phyloP scores from a whole-genome alignment of 352 stramenopile species.

The Globisporangium emineosum region DNA sequence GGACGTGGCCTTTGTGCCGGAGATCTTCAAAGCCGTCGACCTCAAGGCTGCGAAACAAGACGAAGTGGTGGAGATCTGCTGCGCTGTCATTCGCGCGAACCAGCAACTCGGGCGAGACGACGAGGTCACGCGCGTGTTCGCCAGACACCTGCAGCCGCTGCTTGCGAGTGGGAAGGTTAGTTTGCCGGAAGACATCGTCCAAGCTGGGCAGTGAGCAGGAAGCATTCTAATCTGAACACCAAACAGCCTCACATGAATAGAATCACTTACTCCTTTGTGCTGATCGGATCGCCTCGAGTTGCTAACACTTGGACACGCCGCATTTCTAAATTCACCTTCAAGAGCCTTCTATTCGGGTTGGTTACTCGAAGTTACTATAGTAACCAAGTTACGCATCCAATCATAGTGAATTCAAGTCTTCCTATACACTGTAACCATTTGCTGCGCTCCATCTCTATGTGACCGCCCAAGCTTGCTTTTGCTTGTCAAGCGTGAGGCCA shows the following conservation, averaged over 20 bases:
- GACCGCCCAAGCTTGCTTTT: neutral
- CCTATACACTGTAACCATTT: neutral
- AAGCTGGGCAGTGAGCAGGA: neutral
- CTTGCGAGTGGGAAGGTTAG: conserved; percentile 9
- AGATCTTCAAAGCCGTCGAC: conserved; percentile 34
- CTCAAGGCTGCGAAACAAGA: conserved; percentile 19
- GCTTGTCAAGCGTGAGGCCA: neutral
- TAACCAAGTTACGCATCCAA: too few species aligned
- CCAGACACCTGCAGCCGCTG: conserved; percentile 21
- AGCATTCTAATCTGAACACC: neutral
- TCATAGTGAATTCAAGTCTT: neutral
- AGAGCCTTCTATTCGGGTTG: neutral
- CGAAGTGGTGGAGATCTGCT: conserved; percentile 25
- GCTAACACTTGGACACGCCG: neutral
- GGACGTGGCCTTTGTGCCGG: conserved; percentile 31
- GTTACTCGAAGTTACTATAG: too few species aligned
- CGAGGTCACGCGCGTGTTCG: conserved; percentile 20
- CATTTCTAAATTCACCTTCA: neutral
- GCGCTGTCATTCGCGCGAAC: conserved; percentile 28
- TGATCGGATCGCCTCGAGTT: neutral
- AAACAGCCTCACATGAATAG: neutral
- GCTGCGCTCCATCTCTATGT: neutral
- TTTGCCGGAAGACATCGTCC: conserved; percentile 5
- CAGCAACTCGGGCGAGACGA: conserved; percentile 25
- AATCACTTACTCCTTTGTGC: neutral